Percentiles rank a stretch among this genome's conserved stretches.
These are phyloP conservation scores for Cordyceps cicadae DNA, from an alignment of 2,329 filamentous ascomycete genomes.

Conservation along the genomic window DNA sequence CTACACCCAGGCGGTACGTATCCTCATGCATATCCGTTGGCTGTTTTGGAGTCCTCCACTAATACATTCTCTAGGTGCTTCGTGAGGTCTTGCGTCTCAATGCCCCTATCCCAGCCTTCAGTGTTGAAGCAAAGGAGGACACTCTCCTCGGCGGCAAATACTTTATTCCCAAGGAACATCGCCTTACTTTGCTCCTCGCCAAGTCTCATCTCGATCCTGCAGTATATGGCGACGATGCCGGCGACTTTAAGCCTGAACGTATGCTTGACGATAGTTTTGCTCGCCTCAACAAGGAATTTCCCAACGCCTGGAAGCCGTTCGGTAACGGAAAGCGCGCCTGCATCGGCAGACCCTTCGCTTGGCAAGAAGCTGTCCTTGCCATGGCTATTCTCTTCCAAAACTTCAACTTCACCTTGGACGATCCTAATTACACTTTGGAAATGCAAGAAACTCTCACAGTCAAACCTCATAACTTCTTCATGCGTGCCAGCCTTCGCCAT, in stretches of 20 bases:
- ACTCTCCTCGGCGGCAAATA: constrained; percentile 55
- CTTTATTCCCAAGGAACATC: constrained; percentile 42
- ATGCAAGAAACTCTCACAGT: constrained; percentile 51
- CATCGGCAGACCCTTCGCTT: constrained; percentile 65
- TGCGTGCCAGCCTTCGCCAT: constrained; percentile 49
- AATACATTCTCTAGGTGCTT: constrained; percentile 33
- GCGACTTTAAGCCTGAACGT: constrained; percentile 60
- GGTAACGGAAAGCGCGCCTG: constrained; percentile 63
- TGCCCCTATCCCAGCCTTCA: constrained; percentile 52
- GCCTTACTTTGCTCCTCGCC: constrained; percentile 40
- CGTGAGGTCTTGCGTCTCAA: constrained; percentile 57
- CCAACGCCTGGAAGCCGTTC: constrained; percentile 63
- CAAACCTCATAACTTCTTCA: constrained; percentile 56
- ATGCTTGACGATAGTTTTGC: constrained; percentile 64
- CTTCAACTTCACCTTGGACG: constrained; percentile 57
- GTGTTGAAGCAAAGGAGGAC: constrained; percentile 45
- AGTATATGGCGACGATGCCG: constrained; percentile 57
- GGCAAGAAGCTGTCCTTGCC: constrained; percentile 60
- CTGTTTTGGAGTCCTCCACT: background rate
- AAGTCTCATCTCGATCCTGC: constrained; percentile 53
- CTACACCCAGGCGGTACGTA: constrained; percentile 52
- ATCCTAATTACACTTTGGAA: constrained; percentile 51
- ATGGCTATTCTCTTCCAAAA: constrained; percentile 60
- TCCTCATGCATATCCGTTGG: background rate
- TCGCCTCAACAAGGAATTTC: constrained; percentile 50